Percentiles rank a stretch among this genome's conserved stretches.
Conservation (phyloP, 306 rosid genomes). For the cucumber (Cucumis sativus) region Cucumber_9930_V3 NC_026660.2:18190501-18191000, state of each 20-base stretch:
- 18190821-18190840: neutral
- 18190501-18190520: too few relatives aligned
- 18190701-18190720: neutral
- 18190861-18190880: neutral
- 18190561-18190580: too few relatives aligned
- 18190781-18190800: neutral
- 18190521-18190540: too few relatives aligned
- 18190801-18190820: neutral
- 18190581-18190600: too few relatives aligned
- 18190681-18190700: neutral
- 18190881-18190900: neutral
- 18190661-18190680: neutral
- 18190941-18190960: neutral
- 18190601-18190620: too few relatives aligned
- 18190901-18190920: neutral
- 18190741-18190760: neutral
- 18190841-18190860: neutral
- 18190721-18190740: neutral
- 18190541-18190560: too few relatives aligned
- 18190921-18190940: slow-evolving; percentile 9
- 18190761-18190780: neutral
- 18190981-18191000: neutral
- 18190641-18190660: too few relatives aligned
- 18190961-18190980: neutral
- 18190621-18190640: neutral